These are phyloP conservation scores for Porpolomopsis calyptriformis DNA, from an alignment of 768 basidiomycete genomes.

Conservation along the genomic window DNA sequence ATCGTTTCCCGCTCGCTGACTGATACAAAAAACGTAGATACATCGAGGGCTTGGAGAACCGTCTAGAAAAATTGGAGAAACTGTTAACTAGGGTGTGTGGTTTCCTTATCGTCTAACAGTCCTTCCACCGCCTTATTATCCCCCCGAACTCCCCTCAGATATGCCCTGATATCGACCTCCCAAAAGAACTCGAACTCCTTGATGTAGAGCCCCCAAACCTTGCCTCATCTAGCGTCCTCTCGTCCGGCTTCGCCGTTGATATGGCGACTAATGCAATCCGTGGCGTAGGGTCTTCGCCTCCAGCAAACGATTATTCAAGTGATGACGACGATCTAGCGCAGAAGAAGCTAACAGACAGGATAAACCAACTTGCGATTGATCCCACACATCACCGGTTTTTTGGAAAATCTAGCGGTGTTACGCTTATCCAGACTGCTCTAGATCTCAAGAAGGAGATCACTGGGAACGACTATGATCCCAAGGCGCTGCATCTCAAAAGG, in stretches of 20 bases:
- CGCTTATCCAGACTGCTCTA: constrained; percentile 43
- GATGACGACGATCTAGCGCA: constrained; percentile 22
- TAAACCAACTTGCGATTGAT: constrained; percentile 29
- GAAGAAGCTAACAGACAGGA: constrained; percentile 20
- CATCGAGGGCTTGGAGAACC: constrained; percentile 50
- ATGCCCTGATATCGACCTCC: constrained; percentile 37
- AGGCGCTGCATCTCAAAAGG: constrained; percentile 14
- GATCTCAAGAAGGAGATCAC: constrained; percentile 46
- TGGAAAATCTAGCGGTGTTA: constrained; percentile 42
- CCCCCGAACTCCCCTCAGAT: constrained; percentile 38
- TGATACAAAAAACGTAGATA: too few relatives aligned
- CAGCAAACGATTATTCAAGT: constrained; percentile 4
- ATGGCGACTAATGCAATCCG: constrained; percentile 9
- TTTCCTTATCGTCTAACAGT: neutral
- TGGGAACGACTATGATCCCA: constrained; percentile 21
- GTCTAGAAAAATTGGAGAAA: constrained; percentile 56
- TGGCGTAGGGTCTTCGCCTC: constrained; percentile 11
- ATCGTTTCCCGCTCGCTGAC: too few relatives aligned
- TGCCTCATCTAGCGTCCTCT: neutral
- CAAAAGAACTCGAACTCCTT: neutral
- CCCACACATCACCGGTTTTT: constrained; percentile 35
- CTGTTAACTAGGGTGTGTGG: constrained; percentile 40
- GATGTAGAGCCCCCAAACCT: neutral
- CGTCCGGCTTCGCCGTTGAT: neutral
- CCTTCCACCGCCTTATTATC: constrained; percentile 9